Evolutionary conservation across 345 rosid genomes (phyloP).

Genomic region (Zanthoxylum bungeanum): DNA sequence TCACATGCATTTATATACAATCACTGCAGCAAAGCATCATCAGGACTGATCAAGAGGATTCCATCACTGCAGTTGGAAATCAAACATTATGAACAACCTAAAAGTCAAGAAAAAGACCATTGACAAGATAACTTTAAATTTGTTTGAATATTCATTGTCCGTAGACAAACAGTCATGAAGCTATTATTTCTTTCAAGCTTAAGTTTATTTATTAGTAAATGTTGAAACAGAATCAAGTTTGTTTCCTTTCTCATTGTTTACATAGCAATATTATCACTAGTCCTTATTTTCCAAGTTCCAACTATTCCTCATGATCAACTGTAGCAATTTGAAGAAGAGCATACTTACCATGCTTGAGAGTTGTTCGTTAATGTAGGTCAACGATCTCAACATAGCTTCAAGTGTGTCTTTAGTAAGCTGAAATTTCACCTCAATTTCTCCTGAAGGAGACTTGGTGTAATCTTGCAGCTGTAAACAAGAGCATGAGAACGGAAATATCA

Average conservation of each 20-base stretch:
- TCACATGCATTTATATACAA: too few relatives aligned
- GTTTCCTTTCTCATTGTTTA: not conserved
- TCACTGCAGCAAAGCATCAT: too few relatives aligned
- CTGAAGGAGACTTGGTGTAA: conserved; percentile 39
- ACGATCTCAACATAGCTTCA: conserved; percentile 52
- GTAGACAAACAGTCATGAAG: not conserved
- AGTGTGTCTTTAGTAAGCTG: conserved; percentile 51
- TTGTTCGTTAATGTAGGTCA: conserved; percentile 49
- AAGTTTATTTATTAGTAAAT: not conserved
- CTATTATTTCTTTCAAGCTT: not conserved
- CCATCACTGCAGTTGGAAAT: too few relatives aligned
- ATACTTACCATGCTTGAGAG: conserved; percentile 41
- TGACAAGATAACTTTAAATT: not conserved
- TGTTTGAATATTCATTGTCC: not conserved
- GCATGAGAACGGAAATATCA: not conserved
- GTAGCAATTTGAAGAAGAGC: conserved; percentile 1
- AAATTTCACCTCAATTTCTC: conserved; percentile 57
- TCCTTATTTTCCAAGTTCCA: not conserved
- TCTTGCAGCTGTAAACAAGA: conserved; percentile 43
- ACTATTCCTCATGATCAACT: not conserved
- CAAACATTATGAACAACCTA: too few relatives aligned
- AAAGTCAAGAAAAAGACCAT: too few relatives aligned
- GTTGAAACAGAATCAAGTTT: not conserved
- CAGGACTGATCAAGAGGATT: too few relatives aligned
- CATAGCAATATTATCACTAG: not conserved